Percentiles rank a stretch among this genome's conserved stretches.
These are phyloP conservation scores for Silene uniflora DNA, from an alignment of 148 eudicot genomes.

Conservation along the genomic window DNA sequence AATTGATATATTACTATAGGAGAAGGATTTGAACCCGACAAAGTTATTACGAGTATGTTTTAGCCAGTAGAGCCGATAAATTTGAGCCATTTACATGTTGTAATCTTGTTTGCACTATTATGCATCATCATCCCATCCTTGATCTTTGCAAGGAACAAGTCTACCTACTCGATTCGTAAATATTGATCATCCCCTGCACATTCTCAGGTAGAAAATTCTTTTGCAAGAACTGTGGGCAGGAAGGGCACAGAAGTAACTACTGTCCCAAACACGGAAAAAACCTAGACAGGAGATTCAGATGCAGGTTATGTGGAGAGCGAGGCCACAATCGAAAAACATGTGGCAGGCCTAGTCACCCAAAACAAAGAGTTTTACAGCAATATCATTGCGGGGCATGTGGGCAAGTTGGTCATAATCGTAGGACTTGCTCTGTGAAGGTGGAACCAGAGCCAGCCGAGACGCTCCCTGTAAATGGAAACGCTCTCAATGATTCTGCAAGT, in stretches of 20 bases:
- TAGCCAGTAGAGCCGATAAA: too few species aligned
- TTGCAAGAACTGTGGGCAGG: conserved; percentile 79
- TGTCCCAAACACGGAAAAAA: conserved; percentile 58
- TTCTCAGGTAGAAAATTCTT: conserved; percentile 58
- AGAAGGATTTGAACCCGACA: too few species aligned
- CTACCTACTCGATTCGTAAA: background rate
- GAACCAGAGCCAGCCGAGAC: background rate
- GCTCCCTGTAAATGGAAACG: background rate
- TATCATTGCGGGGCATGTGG: conserved; percentile 54
- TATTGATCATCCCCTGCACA: background rate
- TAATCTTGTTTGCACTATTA: background rate
- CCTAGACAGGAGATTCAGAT: conserved; percentile 44
- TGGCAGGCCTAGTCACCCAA: conserved; percentile 27
- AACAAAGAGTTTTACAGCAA: conserved; percentile 22
- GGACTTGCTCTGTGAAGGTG: conserved; percentile 47
- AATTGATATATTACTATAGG: too few species aligned
- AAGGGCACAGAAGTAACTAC: conserved; percentile 78
- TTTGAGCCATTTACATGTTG: background rate
- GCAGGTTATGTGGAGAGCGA: conserved; percentile 62
- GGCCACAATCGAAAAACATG: conserved; percentile 88
- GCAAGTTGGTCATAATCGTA: conserved; percentile 56
- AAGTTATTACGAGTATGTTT: too few species aligned
- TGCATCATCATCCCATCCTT: background rate
- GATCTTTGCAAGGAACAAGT: background rate
- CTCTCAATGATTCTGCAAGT: background rate